A percentile compares a stretch with the other conserved stretches of the same genome.
These are phyloP conservation scores for Pontederia crassipes DNA, from an alignment of 176 grass and related monocot species.

Conservation along the genomic window DNA sequence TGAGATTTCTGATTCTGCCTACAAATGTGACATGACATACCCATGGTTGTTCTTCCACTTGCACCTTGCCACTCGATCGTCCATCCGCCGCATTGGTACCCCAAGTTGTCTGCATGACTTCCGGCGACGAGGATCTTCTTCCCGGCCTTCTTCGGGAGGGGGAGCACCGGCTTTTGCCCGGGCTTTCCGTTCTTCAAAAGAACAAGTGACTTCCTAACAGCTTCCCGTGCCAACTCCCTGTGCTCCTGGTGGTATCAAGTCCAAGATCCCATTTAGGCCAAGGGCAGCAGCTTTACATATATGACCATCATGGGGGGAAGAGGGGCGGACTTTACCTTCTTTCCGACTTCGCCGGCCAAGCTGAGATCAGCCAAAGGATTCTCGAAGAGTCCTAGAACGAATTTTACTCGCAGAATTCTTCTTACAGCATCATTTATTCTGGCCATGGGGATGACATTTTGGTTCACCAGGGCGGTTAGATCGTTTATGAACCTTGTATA, in stretches of 20 bases:
- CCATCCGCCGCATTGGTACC: slow-evolving; percentile 20
- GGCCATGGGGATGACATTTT: slow-evolving; percentile 8
- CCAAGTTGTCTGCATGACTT: slow-evolving; percentile 14
- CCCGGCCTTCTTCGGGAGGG: slow-evolving; percentile 7
- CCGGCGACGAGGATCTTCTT: slow-evolving; percentile 16
- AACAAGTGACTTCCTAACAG: slow-evolving; percentile 22
- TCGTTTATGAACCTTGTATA: slow-evolving; percentile 12
- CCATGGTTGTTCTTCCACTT: background rate
- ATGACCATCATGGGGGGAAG: background rate
- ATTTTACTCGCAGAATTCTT: slow-evolving; percentile 30
- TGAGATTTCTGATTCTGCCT: too few species aligned
- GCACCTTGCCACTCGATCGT: slow-evolving; percentile 15
- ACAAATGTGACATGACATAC: background rate
- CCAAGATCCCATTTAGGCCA: background rate
- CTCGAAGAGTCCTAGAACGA: slow-evolving; percentile 7
- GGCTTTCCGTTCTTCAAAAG: slow-evolving; percentile 20
- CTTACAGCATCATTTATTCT: slow-evolving; percentile 23
- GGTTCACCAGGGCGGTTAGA: background rate
- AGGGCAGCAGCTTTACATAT: background rate
- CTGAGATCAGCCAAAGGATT: slow-evolving; percentile 15
- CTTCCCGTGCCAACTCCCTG: slow-evolving; percentile 11
- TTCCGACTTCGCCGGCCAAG: slow-evolving; percentile 5
- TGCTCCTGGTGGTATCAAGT: slow-evolving; percentile 5
- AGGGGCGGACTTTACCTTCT: background rate
- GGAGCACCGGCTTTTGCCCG: background rate